Percentiles rank a stretch among this genome's conserved stretches.
Conservation (phyloP, 2,329 filamentous ascomycete genomes). For the Aspergillus sp. region DNA sequence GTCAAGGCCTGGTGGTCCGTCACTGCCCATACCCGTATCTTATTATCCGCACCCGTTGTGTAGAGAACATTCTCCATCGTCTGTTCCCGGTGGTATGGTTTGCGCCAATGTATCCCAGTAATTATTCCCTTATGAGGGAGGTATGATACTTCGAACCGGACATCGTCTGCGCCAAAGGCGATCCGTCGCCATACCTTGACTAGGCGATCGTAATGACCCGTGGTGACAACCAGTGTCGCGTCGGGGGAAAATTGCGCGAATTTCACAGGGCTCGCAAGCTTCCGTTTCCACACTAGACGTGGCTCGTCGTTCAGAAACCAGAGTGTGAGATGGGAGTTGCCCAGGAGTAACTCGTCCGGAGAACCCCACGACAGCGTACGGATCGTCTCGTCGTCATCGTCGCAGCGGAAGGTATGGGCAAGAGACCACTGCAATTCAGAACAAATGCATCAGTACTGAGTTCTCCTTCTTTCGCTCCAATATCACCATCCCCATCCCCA, state of each 20-base stretch:
- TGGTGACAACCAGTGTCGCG: slow-evolving; percentile 78
- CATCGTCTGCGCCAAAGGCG: slow-evolving; percentile 75
- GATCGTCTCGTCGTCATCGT: slow-evolving; percentile 40
- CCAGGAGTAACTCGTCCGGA: slow-evolving; percentile 77
- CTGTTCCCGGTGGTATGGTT: slow-evolving; percentile 71
- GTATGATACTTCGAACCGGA: slow-evolving; percentile 86
- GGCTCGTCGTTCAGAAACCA: slow-evolving; percentile 53
- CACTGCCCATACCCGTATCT: slow-evolving; percentile 77
- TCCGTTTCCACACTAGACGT: slow-evolving; percentile 65
- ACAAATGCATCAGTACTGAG: slow-evolving; percentile 13
- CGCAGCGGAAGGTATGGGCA: slow-evolving; percentile 47
- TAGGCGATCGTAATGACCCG: slow-evolving; percentile 71
- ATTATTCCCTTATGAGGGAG: slow-evolving; percentile 77
- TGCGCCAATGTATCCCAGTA: slow-evolving; percentile 82
- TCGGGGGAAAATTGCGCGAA: slow-evolving; percentile 79
- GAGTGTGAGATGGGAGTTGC: slow-evolving; percentile 64
- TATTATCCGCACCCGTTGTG: slow-evolving; percentile 76
- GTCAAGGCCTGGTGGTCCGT: slow-evolving; percentile 67
- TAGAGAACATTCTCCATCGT: slow-evolving; percentile 83
- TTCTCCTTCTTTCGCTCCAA: no score
- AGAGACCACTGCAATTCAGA: slow-evolving; percentile 49
- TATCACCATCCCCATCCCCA: neutral
- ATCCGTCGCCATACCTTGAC: slow-evolving; percentile 91
- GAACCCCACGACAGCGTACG: slow-evolving; percentile 79
- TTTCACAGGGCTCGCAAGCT: slow-evolving; percentile 67